Conservation (phyloP, 495 filamentous ascomycete species). For the Neurospora sp. region DNA sequence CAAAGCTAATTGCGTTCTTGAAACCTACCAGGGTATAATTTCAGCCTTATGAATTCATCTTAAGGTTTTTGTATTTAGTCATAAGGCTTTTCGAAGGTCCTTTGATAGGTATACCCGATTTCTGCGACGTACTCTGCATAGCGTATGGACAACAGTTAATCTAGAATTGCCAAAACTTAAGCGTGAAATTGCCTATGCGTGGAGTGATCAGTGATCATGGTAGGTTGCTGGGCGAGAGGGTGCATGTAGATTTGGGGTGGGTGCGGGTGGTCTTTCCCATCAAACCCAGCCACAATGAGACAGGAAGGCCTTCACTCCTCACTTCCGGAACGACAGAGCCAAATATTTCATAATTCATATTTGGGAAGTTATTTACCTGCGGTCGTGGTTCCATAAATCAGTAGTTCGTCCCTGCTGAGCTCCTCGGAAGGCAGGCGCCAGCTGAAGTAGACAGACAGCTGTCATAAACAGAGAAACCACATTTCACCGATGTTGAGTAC, state of each 20-base stretch:
- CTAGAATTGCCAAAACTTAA: not conserved
- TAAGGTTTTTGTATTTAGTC: not conserved
- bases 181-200: not conserved
- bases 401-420: not conserved
- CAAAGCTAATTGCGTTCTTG: not conserved
- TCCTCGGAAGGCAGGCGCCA: not conserved
- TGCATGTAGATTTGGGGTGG: not conserved
- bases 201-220: not conserved
- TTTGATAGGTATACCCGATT: not conserved
- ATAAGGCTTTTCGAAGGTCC: not conserved
- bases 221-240: not conserved
- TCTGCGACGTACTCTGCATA: not conserved
- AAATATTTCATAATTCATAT: not conserved
- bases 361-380: not conserved
- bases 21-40: not conserved
- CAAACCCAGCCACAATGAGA: not conserved
- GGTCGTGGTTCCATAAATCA: not conserved
- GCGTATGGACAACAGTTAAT: not conserved
- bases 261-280: not conserved
- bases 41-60: not conserved
- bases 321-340: not conserved
- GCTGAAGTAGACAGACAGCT: not conserved
- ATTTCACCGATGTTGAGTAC: not conserved
- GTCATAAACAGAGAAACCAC: not conserved
- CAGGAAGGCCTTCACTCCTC: not conserved